Conservation (phyloP, 352 stramenopile species). For the Pythium volutum region DNA sequence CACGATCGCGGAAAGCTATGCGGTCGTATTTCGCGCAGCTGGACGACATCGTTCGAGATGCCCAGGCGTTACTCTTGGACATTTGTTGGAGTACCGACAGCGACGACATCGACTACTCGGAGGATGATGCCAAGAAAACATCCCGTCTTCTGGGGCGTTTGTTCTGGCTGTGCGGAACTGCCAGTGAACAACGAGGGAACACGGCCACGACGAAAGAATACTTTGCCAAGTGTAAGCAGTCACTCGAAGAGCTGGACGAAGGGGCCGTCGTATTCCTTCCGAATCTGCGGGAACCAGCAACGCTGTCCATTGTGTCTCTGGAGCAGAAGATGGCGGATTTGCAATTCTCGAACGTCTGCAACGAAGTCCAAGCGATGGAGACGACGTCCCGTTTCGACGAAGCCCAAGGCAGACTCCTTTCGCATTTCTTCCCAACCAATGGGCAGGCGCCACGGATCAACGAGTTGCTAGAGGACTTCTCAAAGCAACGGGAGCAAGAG, state of each 20-base stretch:
- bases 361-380: constrained; percentile 43
- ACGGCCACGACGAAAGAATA: constrained; percentile 46
- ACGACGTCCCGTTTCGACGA: constrained; percentile 35
- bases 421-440: constrained; percentile 48
- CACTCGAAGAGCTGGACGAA: constrained; percentile 4
- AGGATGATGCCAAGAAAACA: background rate
- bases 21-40: constrained; percentile 3
- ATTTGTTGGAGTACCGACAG: constrained; percentile 10
- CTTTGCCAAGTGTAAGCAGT: constrained; percentile 50
- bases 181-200: constrained; percentile 45
- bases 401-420: constrained; percentile 37
- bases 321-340: constrained; percentile 49
- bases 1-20: constrained; percentile 2
- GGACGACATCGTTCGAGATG: constrained; percentile 23
- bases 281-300: constrained; percentile 38
- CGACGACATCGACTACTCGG: background rate
- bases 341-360: constrained; percentile 54
- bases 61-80: constrained; percentile 18
- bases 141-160: constrained; percentile 31
- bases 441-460: constrained; percentile 41
- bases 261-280: constrained; percentile 26
- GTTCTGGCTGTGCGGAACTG: constrained; percentile 54
- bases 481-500: constrained; percentile 2
- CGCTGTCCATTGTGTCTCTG: constrained; percentile 41
- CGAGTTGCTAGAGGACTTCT: constrained; percentile 60